These are phyloP conservation scores for Alternaria gaisen DNA, from an alignment of 2,329 filamentous ascomycete species.

Conservation along the genomic window DNA sequence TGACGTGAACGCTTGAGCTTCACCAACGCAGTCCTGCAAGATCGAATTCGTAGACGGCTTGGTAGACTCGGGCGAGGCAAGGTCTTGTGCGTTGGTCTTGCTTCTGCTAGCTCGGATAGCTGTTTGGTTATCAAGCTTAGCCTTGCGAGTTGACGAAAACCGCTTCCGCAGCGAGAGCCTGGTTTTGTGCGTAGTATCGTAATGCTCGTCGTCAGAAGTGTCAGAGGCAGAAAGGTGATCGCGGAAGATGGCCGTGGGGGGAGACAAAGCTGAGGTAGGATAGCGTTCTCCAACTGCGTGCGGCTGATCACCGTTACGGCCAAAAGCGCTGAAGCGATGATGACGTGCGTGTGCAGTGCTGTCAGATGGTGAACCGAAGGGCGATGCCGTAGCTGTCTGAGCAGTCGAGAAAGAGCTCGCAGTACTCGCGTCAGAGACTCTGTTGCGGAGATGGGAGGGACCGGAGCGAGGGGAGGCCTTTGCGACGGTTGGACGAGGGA, in stretches of 20 bases:
- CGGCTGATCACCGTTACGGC: slow-evolving; percentile 35
- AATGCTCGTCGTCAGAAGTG: slow-evolving; percentile 41
- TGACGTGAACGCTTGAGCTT: slow-evolving; percentile 28
- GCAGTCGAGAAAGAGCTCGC: slow-evolving; percentile 30
- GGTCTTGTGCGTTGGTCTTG: slow-evolving; percentile 25
- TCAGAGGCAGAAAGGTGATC: slow-evolving; percentile 37
- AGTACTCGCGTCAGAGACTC: slow-evolving; percentile 37
- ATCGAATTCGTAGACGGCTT: slow-evolving; percentile 20
- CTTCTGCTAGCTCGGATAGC: slow-evolving; percentile 18
- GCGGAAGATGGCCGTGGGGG: slow-evolving; percentile 47
- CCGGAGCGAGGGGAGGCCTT: slow-evolving; percentile 41
- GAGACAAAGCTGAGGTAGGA: slow-evolving; percentile 57
- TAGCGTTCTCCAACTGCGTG: slow-evolving; percentile 59
- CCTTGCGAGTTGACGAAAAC: slow-evolving; percentile 32
- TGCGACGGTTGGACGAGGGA: slow-evolving; percentile 46
- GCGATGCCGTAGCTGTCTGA: slow-evolving; percentile 24
- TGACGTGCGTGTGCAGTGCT: slow-evolving; percentile 26
- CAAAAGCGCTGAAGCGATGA: slow-evolving; percentile 33
- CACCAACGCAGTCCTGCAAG: slow-evolving; percentile 30
- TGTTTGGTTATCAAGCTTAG: slow-evolving; percentile 15
- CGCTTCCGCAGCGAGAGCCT: slow-evolving; percentile 35
- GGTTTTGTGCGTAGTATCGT: slow-evolving; percentile 31
- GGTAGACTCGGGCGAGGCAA: slow-evolving; percentile 23
- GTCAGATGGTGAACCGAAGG: slow-evolving; percentile 21
- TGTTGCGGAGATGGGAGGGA: slow-evolving; percentile 43